Conservation (phyloP, 2,329 filamentous ascomycete genomes). For the Cadophora malorum region DNA sequence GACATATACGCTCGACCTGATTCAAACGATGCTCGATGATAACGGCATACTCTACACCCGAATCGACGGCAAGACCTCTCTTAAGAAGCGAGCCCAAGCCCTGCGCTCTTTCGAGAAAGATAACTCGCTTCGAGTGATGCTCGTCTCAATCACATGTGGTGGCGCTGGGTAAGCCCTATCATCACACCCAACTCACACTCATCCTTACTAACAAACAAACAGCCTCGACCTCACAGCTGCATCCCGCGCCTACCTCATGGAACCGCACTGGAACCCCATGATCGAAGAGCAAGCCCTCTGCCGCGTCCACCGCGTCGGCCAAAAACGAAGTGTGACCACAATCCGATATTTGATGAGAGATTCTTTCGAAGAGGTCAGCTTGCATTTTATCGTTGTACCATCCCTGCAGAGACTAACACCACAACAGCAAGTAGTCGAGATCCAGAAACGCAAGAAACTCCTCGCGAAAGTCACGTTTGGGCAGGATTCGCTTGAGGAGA, state of each 20-base stretch:
- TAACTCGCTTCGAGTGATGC: constrained; percentile 49
- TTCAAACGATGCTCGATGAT: constrained; percentile 21
- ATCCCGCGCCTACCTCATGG: constrained; percentile 40
- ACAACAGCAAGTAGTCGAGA: not conserved
- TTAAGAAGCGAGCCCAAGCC: not conserved
- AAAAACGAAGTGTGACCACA: constrained; percentile 23
- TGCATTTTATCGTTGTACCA: too few species aligned
- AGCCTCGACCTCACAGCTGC: constrained; percentile 40
- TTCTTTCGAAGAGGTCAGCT: not conserved
- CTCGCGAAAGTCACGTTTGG: constrained; percentile 5
- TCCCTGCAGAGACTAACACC: not conserved
- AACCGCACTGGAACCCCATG: constrained; percentile 46
- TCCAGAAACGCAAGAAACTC: constrained; percentile 4
- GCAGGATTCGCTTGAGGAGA: constrained; percentile 2
- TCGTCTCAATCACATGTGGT: constrained; percentile 58
- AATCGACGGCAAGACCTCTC: constrained; percentile 52
- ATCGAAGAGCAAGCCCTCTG: constrained; percentile 44
- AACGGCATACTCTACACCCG: constrained; percentile 42
- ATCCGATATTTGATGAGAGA: constrained; percentile 4
- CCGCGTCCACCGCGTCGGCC: constrained; percentile 40
- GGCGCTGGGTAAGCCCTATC: constrained; percentile 52
- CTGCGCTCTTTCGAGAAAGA: constrained; percentile 48
- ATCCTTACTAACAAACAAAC: not conserved
- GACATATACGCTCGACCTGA: constrained; percentile 28
- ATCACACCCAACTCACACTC: not conserved